phyloP scores from a whole-genome alignment of 306 rosid genomes.

The Pachyrhizus erosus region DNA sequence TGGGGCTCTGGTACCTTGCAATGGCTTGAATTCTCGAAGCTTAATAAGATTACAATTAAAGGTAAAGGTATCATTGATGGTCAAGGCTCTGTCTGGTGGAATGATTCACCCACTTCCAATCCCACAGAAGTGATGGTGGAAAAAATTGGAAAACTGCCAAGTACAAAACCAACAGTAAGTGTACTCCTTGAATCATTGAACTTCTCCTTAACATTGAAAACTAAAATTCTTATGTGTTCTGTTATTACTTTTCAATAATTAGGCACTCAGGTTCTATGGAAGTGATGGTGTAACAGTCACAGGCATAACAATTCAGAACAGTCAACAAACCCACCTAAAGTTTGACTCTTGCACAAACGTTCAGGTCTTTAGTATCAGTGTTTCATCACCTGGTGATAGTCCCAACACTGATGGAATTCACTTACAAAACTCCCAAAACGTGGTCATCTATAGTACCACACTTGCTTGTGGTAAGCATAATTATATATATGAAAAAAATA shows the following conservation, averaged over 20 bases:
- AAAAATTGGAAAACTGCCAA: conserved; percentile 45
- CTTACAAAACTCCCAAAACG: conserved; percentile 67
- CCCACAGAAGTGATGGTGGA: not conserved
- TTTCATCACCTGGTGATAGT: conserved; percentile 74
- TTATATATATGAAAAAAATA: not conserved
- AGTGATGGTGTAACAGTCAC: conserved; percentile 64
- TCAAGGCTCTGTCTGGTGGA: conserved; percentile 87
- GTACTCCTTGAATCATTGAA: not conserved
- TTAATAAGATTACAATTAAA: conserved; percentile 54
- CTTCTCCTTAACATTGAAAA: not conserved
- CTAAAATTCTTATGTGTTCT: not conserved
- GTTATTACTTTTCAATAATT: not conserved
- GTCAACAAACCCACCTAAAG: conserved; percentile 75
- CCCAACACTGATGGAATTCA: conserved; percentile 91
- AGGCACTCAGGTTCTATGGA: conserved; percentile 84
- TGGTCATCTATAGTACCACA: conserved; percentile 55
- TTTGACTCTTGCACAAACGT: conserved; percentile 66
- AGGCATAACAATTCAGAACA: conserved; percentile 75
- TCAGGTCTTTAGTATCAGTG: conserved; percentile 54
- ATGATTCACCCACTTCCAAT: conserved; percentile 19
- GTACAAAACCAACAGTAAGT: conserved; percentile 72
- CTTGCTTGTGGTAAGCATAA: conserved; percentile 69
- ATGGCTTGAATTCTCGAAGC: conserved; percentile 75
- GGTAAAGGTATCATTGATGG: conserved; percentile 87
- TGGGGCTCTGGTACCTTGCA: conserved; percentile 78